A percentile compares a stretch with the other conserved stretches of the same genome.
Conservation (phyloP, 139 green algal species). For the Micractinium conductrix region DNA sequence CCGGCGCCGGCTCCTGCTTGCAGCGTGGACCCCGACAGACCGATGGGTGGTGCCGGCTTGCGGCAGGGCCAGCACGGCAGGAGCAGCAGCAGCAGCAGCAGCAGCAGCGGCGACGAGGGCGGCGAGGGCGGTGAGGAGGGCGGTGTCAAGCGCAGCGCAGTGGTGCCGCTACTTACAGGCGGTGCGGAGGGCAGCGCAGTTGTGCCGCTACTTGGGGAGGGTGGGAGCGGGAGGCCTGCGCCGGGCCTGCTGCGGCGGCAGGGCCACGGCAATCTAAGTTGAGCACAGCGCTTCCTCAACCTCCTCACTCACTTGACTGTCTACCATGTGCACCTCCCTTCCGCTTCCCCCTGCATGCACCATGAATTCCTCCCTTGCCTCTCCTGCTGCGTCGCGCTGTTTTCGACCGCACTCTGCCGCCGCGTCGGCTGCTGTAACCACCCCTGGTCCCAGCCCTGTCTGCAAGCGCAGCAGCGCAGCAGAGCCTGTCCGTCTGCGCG, state of each 20-base stretch:
- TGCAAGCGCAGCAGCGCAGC: no score
- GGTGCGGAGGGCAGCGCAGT: neutral
- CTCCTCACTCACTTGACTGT: no score
- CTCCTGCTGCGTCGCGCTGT: neutral
- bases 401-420: neutral
- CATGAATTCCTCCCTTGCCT: no score
- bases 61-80: neutral
- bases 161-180: neutral
- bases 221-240: neutral
- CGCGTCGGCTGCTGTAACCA: neutral
- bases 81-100: neutral
- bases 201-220: neutral
- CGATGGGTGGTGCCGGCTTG: neutral
- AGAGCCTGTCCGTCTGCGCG: no score
- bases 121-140: neutral
- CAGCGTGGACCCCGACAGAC: neutral
- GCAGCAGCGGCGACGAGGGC: neutral
- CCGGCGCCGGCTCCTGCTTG: neutral
- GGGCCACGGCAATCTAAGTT: no score
- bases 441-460: neutral
- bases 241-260: no score
- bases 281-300: no score
- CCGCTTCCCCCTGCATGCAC: no score
- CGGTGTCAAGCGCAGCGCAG: neutral
- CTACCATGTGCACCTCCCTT: no score